phyloP scores from a whole-genome alignment of 2,329 filamentous ascomycete species.

The Fusarium sp. region DNA sequence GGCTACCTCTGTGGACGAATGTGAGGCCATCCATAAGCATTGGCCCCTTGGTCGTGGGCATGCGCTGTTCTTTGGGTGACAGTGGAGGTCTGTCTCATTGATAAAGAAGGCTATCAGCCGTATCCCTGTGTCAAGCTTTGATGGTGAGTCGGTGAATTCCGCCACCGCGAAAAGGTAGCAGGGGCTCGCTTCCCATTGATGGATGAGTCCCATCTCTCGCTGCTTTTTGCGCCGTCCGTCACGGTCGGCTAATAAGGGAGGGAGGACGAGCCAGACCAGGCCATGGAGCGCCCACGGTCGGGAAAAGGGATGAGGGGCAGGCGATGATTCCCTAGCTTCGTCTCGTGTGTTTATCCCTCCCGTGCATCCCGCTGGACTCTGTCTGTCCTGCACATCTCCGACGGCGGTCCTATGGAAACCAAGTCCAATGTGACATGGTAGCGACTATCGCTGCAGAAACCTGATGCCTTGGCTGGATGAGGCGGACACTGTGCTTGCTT shows the following conservation, averaged over 20 bases:
- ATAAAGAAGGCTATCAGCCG: slow-evolving; percentile 1
- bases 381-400: background rate
- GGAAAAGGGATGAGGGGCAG: background rate
- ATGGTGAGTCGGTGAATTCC: slow-evolving; percentile 28
- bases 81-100: slow-evolving; percentile 1
- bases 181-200: slow-evolving; percentile 21
- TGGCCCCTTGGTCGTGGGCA: background rate
- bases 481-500: slow-evolving; percentile 1
- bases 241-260: slow-evolving; percentile 28
- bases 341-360: background rate
- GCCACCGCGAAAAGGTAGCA: slow-evolving; percentile 28
- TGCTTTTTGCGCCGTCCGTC: slow-evolving; percentile 25
- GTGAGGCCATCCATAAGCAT: slow-evolving; percentile 3
- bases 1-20: background rate
- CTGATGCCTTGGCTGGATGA: background rate
- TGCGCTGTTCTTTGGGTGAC: background rate
- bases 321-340: background rate
- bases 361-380: background rate
- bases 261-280: slow-evolving; percentile 8
- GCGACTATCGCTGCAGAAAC: slow-evolving; percentile 14
- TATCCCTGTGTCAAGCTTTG: slow-evolving; percentile 24
- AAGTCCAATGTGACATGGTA: slow-evolving; percentile 19
- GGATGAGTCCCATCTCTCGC: slow-evolving; percentile 20
- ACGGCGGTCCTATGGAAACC: slow-evolving; percentile 17
- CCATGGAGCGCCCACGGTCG: background rate